Conservation (phyloP, 2,329 filamentous ascomycete genomes). For the Triangularia verruculosa region DNA sequence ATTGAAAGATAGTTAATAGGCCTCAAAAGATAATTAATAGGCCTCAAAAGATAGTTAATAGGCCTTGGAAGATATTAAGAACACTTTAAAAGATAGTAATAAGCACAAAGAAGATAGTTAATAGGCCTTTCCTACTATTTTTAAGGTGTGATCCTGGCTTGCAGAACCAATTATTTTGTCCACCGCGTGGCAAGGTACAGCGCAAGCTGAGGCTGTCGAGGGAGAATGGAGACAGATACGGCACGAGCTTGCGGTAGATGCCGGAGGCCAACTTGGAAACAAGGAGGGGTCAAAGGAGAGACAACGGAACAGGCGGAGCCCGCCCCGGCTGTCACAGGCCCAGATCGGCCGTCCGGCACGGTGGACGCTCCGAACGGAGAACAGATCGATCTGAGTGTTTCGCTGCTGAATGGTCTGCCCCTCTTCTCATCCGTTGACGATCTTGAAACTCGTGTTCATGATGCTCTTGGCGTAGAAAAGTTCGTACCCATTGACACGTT, state of each 20-base stretch:
- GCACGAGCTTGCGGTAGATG: neutral
- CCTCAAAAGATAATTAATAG: too few species aligned
- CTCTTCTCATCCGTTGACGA: neutral
- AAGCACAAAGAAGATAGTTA: too few species aligned
- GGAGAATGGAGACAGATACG: neutral
- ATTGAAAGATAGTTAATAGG: too few species aligned
- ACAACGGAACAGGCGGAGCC: neutral
- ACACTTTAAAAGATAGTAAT: too few species aligned
- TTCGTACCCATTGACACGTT: neutral
- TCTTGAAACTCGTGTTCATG: neutral
- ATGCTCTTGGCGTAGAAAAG: neutral
- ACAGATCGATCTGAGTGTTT: neutral
- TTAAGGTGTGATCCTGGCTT: too few species aligned
- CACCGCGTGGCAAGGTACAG: too few species aligned
- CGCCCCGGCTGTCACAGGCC: neutral
- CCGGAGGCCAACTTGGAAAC: neutral
- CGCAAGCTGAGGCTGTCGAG: neutral
- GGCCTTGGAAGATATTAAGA: too few species aligned
- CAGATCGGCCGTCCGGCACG: constrained; percentile 1
- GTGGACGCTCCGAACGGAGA: neutral
- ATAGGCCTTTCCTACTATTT: too few species aligned
- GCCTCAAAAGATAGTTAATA: too few species aligned
- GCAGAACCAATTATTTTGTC: too few species aligned
- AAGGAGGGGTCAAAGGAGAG: neutral
- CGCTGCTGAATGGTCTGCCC: neutral